A percentile compares a stretch with the other conserved stretches of the same genome.
phyloP scores from a whole-genome alignment of 306 rosid genomes.

The Casuarina equisetifolia region DNA sequence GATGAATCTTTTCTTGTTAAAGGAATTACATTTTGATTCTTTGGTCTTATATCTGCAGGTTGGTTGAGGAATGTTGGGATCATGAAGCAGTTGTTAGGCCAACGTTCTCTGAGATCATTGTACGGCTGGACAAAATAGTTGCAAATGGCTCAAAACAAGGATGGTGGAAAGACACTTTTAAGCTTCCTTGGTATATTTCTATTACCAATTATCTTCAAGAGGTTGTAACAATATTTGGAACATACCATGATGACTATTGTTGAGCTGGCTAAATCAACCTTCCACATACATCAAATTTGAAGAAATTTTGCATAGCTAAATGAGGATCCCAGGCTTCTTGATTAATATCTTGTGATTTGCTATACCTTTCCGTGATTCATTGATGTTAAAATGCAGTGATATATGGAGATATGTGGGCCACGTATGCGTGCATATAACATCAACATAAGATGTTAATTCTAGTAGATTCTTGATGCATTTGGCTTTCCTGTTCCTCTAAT shows the following conservation, averaged over 20 bases:
- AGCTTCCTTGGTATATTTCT: slow-evolving; percentile 87
- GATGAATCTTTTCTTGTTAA: slow-evolving; percentile 1
- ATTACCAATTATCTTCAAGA: slow-evolving; percentile 7
- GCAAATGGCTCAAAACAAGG: slow-evolving; percentile 90
- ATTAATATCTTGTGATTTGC: not conserved
- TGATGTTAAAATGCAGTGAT: not conserved
- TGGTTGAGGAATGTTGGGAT: slow-evolving; percentile 98
- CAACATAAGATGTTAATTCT: not conserved
- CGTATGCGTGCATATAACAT: not conserved
- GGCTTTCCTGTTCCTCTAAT: slow-evolving; percentile 5
- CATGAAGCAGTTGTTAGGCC: slow-evolving; percentile 81
- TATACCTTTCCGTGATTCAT: not conserved
- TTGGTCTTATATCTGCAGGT: slow-evolving; percentile 42
- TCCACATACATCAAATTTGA: not conserved
- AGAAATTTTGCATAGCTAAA: not conserved
- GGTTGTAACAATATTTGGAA: slow-evolving; percentile 2
- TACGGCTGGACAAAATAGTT: slow-evolving; percentile 80
- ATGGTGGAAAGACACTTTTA: slow-evolving; percentile 98
- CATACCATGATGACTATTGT: slow-evolving; percentile 12
- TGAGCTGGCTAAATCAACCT: slow-evolving; percentile 1
- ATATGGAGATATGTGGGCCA: not conserved
- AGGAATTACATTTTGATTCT: not conserved
- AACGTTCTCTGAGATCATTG: slow-evolving; percentile 76
- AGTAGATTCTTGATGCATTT: slow-evolving; percentile 16
- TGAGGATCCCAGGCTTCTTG: not conserved